A percentile compares a stretch with the other conserved stretches of the same genome.
These are phyloP conservation scores for Paramecium tetraurelia DNA, from an alignment of 73 alveolate genomes.

Conservation along the genomic window DNA sequence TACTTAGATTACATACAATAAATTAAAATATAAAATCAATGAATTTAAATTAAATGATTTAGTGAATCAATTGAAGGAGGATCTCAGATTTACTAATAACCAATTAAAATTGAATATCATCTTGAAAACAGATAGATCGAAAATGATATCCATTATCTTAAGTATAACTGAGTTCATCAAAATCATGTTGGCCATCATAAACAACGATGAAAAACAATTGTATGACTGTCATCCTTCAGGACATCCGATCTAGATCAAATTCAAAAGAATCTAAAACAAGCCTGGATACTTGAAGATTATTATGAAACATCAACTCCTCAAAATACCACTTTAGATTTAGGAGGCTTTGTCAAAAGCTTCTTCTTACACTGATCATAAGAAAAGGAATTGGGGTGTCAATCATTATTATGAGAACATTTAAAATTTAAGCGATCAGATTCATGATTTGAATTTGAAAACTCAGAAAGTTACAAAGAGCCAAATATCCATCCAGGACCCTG, in stretches of 20 bases:
- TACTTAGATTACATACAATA: not conserved
- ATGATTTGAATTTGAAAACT: not conserved
- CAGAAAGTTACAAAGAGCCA: not conserved
- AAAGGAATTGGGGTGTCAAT: slow-evolving; percentile 35
- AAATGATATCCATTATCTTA: not conserved
- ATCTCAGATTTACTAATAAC: not conserved
- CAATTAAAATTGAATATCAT: not conserved
- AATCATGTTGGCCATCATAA: not conserved
- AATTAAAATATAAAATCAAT: not conserved
- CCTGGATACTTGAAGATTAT: not conserved
- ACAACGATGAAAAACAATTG: not conserved
- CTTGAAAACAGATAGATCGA: not conserved
- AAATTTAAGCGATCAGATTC: not conserved
- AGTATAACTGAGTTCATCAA: not conserved
- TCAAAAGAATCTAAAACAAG: not conserved
- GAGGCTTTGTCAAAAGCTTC: not conserved
- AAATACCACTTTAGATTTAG: not conserved
- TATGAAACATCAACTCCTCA: not conserved
- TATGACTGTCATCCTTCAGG: not conserved
- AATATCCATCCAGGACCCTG: not conserved
- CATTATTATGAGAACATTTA: not conserved
- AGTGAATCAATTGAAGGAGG: not conserved
- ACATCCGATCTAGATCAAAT: not conserved
- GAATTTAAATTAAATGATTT: not conserved
- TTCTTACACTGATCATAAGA: not conserved